These are phyloP conservation scores for Magnusiomyces suaveolens DNA, from an alignment of 1,139 yeast genomes.

Conservation along the genomic window DNA sequence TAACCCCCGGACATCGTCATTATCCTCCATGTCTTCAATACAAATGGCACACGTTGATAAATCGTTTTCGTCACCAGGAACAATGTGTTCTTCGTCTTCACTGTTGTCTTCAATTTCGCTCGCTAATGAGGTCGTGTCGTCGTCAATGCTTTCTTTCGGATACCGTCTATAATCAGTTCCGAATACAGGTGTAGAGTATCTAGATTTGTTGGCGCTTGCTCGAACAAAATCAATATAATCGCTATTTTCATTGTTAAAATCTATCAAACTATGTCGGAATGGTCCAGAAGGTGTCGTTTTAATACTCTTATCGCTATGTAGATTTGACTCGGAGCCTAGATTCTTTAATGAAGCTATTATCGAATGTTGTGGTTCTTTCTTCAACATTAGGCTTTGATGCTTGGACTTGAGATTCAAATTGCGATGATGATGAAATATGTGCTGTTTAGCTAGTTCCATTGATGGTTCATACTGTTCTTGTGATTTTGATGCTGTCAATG, in stretches of 20 bases:
- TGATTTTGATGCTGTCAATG: neutral
- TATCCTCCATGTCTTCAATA: constrained; percentile 53
- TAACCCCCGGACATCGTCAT: constrained; percentile 59
- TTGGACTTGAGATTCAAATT: neutral
- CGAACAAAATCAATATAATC: neutral
- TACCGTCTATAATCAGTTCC: neutral
- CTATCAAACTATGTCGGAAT: neutral
- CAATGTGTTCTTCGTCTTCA: neutral
- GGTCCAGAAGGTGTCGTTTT: too few species aligned
- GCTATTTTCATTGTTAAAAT: neutral
- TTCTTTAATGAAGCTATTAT: neutral
- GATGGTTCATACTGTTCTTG: too few species aligned
- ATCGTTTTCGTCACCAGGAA: neutral
- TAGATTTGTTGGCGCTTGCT: neutral
- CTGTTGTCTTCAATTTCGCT: neutral
- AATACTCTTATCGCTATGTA: neutral
- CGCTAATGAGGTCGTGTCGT: neutral
- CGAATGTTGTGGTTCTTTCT: neutral
- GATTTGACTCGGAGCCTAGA: neutral
- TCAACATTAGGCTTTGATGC: neutral
- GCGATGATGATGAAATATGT: neutral
- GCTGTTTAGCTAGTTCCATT: neutral
- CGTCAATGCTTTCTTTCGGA: neutral
- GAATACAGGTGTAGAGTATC: neutral
- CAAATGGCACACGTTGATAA: constrained; percentile 61